A percentile compares a stretch with the other conserved stretches of the same genome.
Conservation (phyloP, 2,329 filamentous ascomycete genomes). For the Neonectria magnoliae region DNA sequence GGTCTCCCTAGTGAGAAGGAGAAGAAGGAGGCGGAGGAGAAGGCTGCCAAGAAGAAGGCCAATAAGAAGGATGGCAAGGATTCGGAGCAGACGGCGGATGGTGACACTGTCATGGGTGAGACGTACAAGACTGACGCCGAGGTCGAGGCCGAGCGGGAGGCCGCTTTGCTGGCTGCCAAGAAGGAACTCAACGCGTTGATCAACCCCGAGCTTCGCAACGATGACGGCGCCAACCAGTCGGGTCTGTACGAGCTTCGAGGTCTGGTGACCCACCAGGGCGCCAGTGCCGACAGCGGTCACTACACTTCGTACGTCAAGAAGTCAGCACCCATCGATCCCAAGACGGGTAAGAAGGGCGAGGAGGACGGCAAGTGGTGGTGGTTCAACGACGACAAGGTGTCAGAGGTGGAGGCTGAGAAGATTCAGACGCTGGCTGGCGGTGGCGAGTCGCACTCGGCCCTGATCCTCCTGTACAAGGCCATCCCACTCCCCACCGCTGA, state of each 20-base stretch:
- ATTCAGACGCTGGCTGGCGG: slow-evolving; percentile 91
- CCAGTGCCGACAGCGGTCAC: slow-evolving; percentile 95
- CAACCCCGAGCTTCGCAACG: slow-evolving; percentile 75
- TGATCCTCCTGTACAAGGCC: slow-evolving; percentile 82
- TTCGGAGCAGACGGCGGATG: slow-evolving; percentile 57
- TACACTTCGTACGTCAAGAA: slow-evolving; percentile 99
- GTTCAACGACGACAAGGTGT: slow-evolving; percentile 99
- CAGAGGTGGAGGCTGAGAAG: slow-evolving; percentile 90
- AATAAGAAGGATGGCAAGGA: slow-evolving; percentile 61
- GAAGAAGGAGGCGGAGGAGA: slow-evolving; percentile 61
- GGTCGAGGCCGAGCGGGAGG: slow-evolving; percentile 85
- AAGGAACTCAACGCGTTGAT: slow-evolving; percentile 86
- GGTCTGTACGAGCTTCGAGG: slow-evolving; percentile 95
- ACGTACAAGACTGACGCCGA: slow-evolving; percentile 94
- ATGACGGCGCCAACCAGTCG: slow-evolving; percentile 89
- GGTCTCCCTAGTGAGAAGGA: slow-evolving; percentile 62
- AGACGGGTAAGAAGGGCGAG: slow-evolving; percentile 79
- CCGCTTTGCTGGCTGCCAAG: slow-evolving; percentile 80
- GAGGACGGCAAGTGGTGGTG: slow-evolving; percentile 99
- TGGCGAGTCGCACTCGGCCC: slow-evolving; percentile 84
- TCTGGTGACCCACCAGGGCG: slow-evolving; percentile 95
- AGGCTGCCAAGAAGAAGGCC: slow-evolving; percentile 46
- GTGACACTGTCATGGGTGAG: slow-evolving; percentile 78
- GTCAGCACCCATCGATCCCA: slow-evolving; percentile 74
- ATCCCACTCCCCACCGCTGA: slow-evolving; percentile 73